Evolutionary conservation across 805 yeast species (phyloP), one percentile per base, ranked within the genome.

Genomic region (Candida alai): DNA sequence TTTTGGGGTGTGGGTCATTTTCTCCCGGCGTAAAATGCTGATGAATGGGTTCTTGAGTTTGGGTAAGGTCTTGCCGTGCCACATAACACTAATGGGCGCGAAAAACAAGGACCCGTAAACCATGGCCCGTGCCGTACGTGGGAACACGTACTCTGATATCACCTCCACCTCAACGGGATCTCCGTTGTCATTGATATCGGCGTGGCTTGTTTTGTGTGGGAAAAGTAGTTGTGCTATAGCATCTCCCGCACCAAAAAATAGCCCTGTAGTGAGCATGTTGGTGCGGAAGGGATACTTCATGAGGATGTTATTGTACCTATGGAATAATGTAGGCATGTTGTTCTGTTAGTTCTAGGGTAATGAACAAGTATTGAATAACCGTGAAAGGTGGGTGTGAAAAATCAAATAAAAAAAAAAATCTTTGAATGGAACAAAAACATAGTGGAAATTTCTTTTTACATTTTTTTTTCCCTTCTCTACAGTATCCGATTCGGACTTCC

Each of bases 191-290:
- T 30, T 34, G 3, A n/a, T 24, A 15, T 24, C 31, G 2, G 21
- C n/a, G 1, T 45, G 47, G 8, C 39, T 37, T 6, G 48, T 54
- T 33, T 46, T 50, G 39, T 55, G 60, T 5, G 70, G 70, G 36
- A 65, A 59, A 14, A 60, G 48, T 17, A 45, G 45, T 42, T 68
- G 70, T 2, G 74, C 74, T 30, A 67, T 45, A 20, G 49, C 52
- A 40, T 69, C 74, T 4, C 73, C 72, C 13, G 45, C 36, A 4
- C 78, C 65, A 34, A 71, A 58, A 10, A 65, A 49, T 27, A 62
- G 21, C 17, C 82, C 81, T 1, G 81, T 74, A 33, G 74, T 62
- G 18, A 69, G 31, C 50, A 76, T 71, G 49, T 78, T 78, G 32
- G 80, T 74, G 24, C 65, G 48, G 48, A 65, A 71, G 3, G 84